Percentiles rank a stretch among this genome's conserved stretches.
phyloP scores from a whole-genome alignment of 495 filamentous ascomycete genomes.

The Aspergillus haitiensis region DNA sequence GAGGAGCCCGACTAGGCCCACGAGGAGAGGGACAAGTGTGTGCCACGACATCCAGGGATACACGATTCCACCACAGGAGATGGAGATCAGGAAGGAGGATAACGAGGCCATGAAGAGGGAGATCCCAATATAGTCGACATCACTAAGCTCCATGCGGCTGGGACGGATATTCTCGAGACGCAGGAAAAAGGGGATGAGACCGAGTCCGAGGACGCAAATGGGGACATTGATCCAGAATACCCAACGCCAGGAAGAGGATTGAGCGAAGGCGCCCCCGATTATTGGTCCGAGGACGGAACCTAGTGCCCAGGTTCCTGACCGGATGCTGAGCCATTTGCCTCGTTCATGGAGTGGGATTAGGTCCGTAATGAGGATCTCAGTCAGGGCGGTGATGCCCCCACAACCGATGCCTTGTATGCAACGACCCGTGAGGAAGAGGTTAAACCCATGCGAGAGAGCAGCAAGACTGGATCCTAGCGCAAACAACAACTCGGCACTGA shows the following conservation, averaged over 20 bases:
- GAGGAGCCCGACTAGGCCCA: constrained; percentile 22
- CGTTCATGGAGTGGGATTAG: constrained; percentile 41
- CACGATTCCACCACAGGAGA: constrained; percentile 56
- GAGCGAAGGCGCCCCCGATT: constrained; percentile 27
- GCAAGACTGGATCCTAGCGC: constrained; percentile 44
- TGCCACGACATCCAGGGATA: constrained; percentile 53
- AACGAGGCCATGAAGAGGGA: constrained; percentile 48
- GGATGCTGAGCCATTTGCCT: constrained; percentile 30
- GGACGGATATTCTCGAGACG: constrained; percentile 17
- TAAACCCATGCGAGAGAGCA: constrained; percentile 31
- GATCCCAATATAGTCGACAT: constrained; percentile 57
- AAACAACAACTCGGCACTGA: constrained; percentile 37
- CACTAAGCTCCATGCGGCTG: constrained; percentile 1
- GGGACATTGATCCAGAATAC: constrained; percentile 68
- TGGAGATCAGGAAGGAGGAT: constrained; percentile 48
- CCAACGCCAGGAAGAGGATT: constrained; percentile 42
- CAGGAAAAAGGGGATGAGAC: constrained; percentile 51
- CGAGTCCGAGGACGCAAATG: constrained; percentile 46
- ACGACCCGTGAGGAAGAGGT: constrained; percentile 32
- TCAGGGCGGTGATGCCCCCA: constrained; percentile 34
- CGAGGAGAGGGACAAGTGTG: constrained; percentile 42
- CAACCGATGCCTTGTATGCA: constrained; percentile 36
- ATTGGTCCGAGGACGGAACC: constrained; percentile 37
- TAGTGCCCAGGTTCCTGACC: constrained; percentile 24
- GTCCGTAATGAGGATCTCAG: constrained; percentile 38